Evolutionary conservation across 495 filamentous ascomycete genomes (phyloP).

Genomic region (Lentithecium fluviatile): DNA sequence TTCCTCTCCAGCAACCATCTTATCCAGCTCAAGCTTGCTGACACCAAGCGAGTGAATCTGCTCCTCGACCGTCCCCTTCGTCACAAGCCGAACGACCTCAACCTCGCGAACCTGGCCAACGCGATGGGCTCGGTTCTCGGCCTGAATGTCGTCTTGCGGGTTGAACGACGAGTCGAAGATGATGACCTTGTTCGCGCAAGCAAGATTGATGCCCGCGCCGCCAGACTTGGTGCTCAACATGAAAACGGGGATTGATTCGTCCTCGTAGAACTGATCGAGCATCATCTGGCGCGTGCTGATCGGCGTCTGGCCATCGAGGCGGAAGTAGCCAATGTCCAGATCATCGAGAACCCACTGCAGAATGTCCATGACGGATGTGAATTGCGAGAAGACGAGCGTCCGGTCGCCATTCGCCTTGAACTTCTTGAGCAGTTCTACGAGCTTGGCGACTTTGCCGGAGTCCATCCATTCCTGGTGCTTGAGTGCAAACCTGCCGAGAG

Average conservation of each 20-base stretch:
- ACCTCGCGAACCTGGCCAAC: slow-evolving; percentile 89
- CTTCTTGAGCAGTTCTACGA: slow-evolving; percentile 66
- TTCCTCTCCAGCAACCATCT: slow-evolving; percentile 69
- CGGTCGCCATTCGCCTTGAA: slow-evolving; percentile 84
- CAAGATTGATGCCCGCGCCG: slow-evolving; percentile 92
- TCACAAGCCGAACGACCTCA: slow-evolving; percentile 81
- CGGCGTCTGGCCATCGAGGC: slow-evolving; percentile 80
- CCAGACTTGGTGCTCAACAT: slow-evolving; percentile 90
- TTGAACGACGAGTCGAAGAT: slow-evolving; percentile 97
- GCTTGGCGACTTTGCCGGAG: slow-evolving; percentile 80
- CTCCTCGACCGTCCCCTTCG: slow-evolving; percentile 83
- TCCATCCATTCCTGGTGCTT: slow-evolving; percentile 82
- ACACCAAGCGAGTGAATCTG: slow-evolving; percentile 85
- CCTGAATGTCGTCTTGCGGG: slow-evolving; percentile 93
- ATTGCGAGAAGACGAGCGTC: slow-evolving; percentile 86
- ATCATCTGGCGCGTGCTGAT: slow-evolving; percentile 79
- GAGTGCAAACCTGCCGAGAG: slow-evolving; percentile 64
- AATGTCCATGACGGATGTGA: slow-evolving; percentile 87
- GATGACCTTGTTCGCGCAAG: slow-evolving; percentile 93
- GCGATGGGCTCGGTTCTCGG: slow-evolving; percentile 92
- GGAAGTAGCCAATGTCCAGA: slow-evolving; percentile 69
- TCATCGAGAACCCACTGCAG: slow-evolving; percentile 77
- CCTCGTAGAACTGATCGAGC: slow-evolving; percentile 79
- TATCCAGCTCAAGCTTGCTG: slow-evolving; percentile 89
- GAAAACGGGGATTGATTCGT: slow-evolving; percentile 81